Conservation (phyloP, 192 early-diverging fungal genomes). For the Coemansia erecta region DNA sequence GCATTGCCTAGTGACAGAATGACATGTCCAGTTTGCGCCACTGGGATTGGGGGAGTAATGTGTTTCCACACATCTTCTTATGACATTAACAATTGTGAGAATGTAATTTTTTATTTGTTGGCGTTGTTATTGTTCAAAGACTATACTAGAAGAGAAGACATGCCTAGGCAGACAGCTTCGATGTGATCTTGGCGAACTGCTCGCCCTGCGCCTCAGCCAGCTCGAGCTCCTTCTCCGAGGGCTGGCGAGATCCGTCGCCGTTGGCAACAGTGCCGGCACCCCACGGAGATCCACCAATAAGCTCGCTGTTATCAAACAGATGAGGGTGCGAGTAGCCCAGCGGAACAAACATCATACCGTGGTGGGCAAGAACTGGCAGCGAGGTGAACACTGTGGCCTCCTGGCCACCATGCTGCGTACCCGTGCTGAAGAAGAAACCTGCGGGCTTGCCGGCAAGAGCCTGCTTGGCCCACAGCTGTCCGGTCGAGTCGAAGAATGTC, state of each 20-base stretch:
- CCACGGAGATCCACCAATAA: slow-evolving; percentile 66
- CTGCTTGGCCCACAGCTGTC: slow-evolving; percentile 54
- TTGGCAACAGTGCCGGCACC: slow-evolving; percentile 69
- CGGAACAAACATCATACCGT: slow-evolving; percentile 77
- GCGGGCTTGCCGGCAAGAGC: slow-evolving; percentile 69
- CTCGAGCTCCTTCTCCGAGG: slow-evolving; percentile 62
- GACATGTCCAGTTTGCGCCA: too few relatives aligned
- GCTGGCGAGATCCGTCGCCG: slow-evolving; percentile 65
- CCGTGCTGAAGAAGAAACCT: slow-evolving; percentile 72
- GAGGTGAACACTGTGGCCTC: slow-evolving; percentile 69
- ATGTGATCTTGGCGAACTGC: slow-evolving; percentile 55
- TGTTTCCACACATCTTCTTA: too few relatives aligned
- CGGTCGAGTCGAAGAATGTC: slow-evolving; percentile 65
- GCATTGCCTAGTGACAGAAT: too few relatives aligned
- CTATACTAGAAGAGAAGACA: neutral
- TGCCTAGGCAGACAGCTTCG: slow-evolving; percentile 41
- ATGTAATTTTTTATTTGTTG: too few relatives aligned
- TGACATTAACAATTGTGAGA: too few relatives aligned
- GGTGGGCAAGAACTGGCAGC: slow-evolving; percentile 68
- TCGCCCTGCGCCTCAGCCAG: slow-evolving; percentile 60
- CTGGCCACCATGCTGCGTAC: slow-evolving; percentile 75
- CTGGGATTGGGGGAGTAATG: too few relatives aligned
- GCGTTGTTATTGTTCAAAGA: too few relatives aligned
- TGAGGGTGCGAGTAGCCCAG: slow-evolving; percentile 57
- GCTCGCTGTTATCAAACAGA: slow-evolving; percentile 59